Percentiles rank a stretch among this genome's conserved stretches.
Conservation (phyloP, 2,329 filamentous ascomycete species). For the Metarhizium rileyi region DNA sequence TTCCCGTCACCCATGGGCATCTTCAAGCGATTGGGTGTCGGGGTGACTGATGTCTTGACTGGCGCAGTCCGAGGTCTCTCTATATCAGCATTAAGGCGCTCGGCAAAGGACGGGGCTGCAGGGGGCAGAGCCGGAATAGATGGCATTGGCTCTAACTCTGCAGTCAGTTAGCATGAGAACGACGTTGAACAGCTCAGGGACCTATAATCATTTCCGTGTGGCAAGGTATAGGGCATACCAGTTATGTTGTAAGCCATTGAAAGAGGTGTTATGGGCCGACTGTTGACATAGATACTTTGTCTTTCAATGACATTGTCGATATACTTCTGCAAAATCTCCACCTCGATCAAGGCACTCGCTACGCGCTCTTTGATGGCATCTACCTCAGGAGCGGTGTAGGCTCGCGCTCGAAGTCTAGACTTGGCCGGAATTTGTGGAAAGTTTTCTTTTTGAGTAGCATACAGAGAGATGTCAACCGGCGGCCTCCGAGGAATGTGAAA, state of each 20-base stretch:
- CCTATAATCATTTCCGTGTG: background rate
- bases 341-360: conserved; percentile 46
- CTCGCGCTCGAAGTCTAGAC: conserved; percentile 28
- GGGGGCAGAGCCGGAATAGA: conserved; percentile 48
- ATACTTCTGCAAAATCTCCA: conserved; percentile 47
- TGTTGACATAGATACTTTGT: conserved; percentile 46
- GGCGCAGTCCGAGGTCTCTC: conserved; percentile 26
- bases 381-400: conserved; percentile 36
- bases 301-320: conserved; percentile 52
- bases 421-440: conserved; percentile 32
- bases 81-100: conserved; percentile 40
- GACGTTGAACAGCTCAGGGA: background rate
- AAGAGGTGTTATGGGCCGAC: conserved; percentile 42
- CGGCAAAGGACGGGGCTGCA: conserved; percentile 46
- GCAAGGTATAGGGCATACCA: conserved; percentile 15
- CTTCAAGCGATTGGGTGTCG: conserved; percentile 14
- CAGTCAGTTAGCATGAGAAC: conserved; percentile 10
- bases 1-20: conserved; percentile 11
- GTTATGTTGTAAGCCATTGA: conserved; percentile 25
- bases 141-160: conserved; percentile 41
- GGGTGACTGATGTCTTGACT: conserved; percentile 23
- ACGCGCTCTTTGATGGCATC: conserved; percentile 45
- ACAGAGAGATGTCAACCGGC: conserved; percentile 15
- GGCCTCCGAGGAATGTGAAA: conserved; percentile 45
- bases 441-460: conserved; percentile 14